phyloP scores from a whole-genome alignment of 345 rosid genomes.

The Citrus sp. region DNA sequence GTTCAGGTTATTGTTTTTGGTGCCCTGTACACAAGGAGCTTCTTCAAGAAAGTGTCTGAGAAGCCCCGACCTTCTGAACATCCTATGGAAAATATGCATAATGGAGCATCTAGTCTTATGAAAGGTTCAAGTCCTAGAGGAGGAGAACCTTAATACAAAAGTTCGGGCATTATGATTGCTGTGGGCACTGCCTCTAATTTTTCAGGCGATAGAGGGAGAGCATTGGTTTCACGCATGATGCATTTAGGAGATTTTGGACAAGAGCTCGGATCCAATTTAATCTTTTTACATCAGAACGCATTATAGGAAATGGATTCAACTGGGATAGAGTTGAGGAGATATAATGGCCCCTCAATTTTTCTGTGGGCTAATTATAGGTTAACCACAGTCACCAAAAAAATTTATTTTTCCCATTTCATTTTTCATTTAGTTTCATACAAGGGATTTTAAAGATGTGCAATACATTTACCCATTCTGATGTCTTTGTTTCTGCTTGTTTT shows the following conservation, averaged over 20 bases:
- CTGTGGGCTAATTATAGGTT: background rate
- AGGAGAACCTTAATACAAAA: constrained; percentile 20
- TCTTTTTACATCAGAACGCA: background rate
- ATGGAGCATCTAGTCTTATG: constrained; percentile 39
- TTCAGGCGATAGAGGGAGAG: constrained; percentile 1
- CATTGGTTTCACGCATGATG: background rate
- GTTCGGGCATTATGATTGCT: background rate
- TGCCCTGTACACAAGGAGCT: constrained; percentile 62
- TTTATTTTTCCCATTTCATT: background rate
- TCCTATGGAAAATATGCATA: constrained; percentile 21
- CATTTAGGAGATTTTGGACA: background rate
- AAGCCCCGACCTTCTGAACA: constrained; percentile 32
- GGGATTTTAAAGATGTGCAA: background rate
- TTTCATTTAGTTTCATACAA: background rate
- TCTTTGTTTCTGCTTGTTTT: constrained; percentile 3
- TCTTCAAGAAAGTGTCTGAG: constrained; percentile 35
- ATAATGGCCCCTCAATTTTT: background rate
- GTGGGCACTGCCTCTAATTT: constrained; percentile 11
- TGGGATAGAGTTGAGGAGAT: background rate
- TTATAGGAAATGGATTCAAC: background rate
- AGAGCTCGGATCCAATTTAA: background rate
- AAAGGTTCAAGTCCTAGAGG: constrained; percentile 11
- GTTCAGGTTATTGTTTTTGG: constrained; percentile 69
- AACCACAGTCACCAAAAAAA: background rate
- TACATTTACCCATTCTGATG: background rate